Evolutionary conservation across 495 filamentous ascomycete genomes (phyloP).

Genomic region (Trichoderma orchidacearum): DNA sequence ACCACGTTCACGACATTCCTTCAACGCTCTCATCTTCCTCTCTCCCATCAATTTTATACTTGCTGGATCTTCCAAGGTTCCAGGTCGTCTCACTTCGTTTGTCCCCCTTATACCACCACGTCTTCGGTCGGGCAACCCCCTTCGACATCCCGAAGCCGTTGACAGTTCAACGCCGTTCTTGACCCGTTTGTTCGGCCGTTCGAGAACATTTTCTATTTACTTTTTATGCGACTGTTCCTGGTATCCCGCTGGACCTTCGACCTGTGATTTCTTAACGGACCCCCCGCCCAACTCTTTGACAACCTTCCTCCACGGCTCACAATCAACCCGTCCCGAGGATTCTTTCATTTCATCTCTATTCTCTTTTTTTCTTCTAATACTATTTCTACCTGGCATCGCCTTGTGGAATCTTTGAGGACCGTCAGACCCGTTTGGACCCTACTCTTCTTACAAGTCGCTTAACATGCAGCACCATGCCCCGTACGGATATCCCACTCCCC

Average conservation of each 20-base stretch:
- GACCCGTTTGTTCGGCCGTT: slow-evolving; percentile 1
- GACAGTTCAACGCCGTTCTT: slow-evolving; percentile 5
- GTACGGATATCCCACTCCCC: slow-evolving; percentile 39
- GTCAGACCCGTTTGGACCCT: slow-evolving; percentile 11
- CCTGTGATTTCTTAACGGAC: slow-evolving; percentile 4
- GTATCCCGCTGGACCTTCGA: not conserved
- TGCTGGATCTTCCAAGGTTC: slow-evolving; percentile 6
- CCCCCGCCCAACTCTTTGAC: not conserved
- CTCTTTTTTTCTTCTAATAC: slow-evolving; percentile 19
- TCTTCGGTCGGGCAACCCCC: slow-evolving; percentile 2
- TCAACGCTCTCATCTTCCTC: slow-evolving; percentile 8
- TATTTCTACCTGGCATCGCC: slow-evolving; percentile 8
- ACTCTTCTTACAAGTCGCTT: slow-evolving; percentile 7
- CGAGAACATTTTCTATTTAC: not conserved
- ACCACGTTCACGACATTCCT: slow-evolving; percentile 21
- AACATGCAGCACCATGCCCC: slow-evolving; percentile 41
- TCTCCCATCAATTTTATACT: slow-evolving; percentile 4
- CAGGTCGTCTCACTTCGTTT: slow-evolving; percentile 8
- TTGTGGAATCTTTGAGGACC: slow-evolving; percentile 12
- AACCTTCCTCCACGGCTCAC: not conserved
- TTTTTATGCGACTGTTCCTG: slow-evolving; percentile 5
- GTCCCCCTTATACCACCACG: slow-evolving; percentile 7
- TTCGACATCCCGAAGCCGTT: slow-evolving; percentile 8
- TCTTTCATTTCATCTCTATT: slow-evolving; percentile 2
- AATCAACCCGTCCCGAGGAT: slow-evolving; percentile 11